Evolutionary conservation across 371 early-diverging fungal species (phyloP).

Genomic region (Basidiobolus meristosporus): DNA sequence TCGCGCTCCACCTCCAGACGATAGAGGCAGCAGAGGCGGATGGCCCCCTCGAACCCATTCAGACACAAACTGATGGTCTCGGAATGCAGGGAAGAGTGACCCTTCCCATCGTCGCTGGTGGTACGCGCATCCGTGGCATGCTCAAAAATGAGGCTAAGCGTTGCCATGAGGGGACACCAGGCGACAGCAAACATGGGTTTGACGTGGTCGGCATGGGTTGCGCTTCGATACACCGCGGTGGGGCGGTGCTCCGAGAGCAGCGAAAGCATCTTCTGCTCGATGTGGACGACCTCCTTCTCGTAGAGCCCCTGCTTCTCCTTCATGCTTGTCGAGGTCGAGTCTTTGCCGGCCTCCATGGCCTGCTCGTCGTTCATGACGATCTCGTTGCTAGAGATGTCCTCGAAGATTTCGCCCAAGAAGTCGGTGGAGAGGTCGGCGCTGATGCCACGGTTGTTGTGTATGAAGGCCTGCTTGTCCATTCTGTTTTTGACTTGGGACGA

Average conservation of each 20-base stretch:
- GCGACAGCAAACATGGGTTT: constrained; percentile 79
- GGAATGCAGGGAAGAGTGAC: constrained; percentile 3
- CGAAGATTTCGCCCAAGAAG: constrained; percentile 46
- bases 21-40: constrained; percentile 64
- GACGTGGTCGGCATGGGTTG: constrained; percentile 73
- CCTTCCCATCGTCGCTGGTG: too few species aligned
- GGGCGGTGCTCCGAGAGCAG: not conserved
- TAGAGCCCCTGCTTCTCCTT: not conserved
- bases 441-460: constrained; percentile 72
- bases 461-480: constrained; percentile 49
- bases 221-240: constrained; percentile 15
- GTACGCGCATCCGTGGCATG: constrained; percentile 37
- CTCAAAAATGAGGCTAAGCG: constrained; percentile 68
- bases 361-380: constrained; percentile 83
- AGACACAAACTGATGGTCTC: constrained; percentile 43
- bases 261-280: constrained; percentile 19
- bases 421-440: constrained; percentile 53
- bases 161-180: constrained; percentile 81
- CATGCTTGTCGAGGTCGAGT: not conserved
- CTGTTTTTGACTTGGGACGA: constrained; percentile 72
- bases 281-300: not conserved
- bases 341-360: constrained; percentile 8
- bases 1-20: constrained; percentile 73
- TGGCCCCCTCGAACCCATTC: constrained; percentile 62
- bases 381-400: constrained; percentile 68